Base-by-base conservation (phyloP, 257 asterid genomes). In the Petunia axillaris region DNA sequence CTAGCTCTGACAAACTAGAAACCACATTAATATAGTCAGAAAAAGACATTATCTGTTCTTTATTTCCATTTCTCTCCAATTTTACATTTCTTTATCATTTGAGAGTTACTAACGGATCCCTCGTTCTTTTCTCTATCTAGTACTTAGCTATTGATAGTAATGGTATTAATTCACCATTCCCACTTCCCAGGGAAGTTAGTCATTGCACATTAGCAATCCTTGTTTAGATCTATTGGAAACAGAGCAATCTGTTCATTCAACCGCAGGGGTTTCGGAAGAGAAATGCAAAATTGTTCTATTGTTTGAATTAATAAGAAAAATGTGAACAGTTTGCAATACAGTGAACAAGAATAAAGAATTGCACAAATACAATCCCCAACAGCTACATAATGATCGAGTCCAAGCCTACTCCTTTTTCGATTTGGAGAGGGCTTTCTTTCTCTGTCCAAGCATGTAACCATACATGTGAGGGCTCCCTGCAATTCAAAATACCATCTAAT, bases 371-470 rank as follows among this genome's bases (percentile, higher is more conserved):
- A 48, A 70, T 10, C 77, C 0, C 59, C 57, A 70, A 10, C 25
- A 48, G 46, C 77, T 71, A 35, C 35, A 48, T 71, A 0, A 48
- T 4, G 0, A 71, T 71, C 5, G 41, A 71, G 35, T 82, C 81
- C 5, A 39, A 71, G 35, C 81, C 81, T 87, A 95, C 44, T 88
- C 96, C 37, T 87, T 66, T 79, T 95, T 95, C 16, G 91, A 74
- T 84, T 89, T 95, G 57, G 98, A 77, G 41, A 93, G 96, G 15
- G 97, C 97, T 73, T 86, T 92, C 81, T 90, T 92, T 93, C 99
- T 93, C 87, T 95, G 97, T 37, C 93, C 92, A 75, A 93, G 85
- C 98, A 95, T 95, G 65, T 95, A 92, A 3, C 90, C 88, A 16
- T 87, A 95, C 88, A 95, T 81, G 87, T 91, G 97, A 66, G 98